Percentiles rank a stretch among this genome's conserved stretches.
Conservation (phyloP, 1,284 basidiomycete genomes). For the Thelephora terrestris region DNA sequence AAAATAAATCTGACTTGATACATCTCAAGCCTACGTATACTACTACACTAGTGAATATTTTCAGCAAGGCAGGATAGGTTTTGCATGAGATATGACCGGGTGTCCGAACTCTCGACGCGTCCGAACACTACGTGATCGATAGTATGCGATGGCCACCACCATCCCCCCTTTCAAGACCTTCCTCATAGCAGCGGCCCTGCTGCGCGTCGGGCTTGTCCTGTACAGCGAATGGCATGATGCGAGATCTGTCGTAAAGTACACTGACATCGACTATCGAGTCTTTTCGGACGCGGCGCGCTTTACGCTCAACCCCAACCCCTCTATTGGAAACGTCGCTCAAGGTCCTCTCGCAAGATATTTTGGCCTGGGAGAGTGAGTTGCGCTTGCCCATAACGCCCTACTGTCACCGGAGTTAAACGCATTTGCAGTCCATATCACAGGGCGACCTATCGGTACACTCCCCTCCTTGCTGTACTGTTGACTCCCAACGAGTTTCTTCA, state of each 20-base stretch:
- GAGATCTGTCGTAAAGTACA: slow-evolving; percentile 83
- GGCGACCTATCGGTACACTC: slow-evolving; percentile 95
- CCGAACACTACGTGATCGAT: too few relatives aligned
- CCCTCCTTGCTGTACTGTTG: slow-evolving; percentile 77
- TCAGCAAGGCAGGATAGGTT: too few relatives aligned
- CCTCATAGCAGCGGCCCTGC: slow-evolving; percentile 39
- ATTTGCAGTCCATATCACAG: slow-evolving; percentile 77
- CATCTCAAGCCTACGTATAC: too few relatives aligned
- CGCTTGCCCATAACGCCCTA: slow-evolving; percentile 1
- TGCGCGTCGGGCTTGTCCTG: slow-evolving; percentile 65
- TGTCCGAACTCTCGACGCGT: too few relatives aligned
- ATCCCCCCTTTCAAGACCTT: slow-evolving; percentile 41
- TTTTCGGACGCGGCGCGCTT: slow-evolving; percentile 87
- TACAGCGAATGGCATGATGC: slow-evolving; percentile 88
- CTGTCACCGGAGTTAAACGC: background rate
- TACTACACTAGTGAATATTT: too few relatives aligned
- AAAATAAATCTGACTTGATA: too few relatives aligned
- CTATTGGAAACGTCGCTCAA: slow-evolving; percentile 40
- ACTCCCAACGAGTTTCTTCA: slow-evolving; percentile 75
- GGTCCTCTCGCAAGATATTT: slow-evolving; percentile 46
- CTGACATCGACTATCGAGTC: slow-evolving; percentile 94
- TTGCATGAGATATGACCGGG: too few relatives aligned
- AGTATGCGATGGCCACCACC: background rate
- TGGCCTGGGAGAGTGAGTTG: slow-evolving; percentile 58
- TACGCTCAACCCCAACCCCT: slow-evolving; percentile 35